A percentile compares a stretch with the other conserved stretches of the same genome.
Conservation (phyloP, 108 stramenopile species). For the Mediolabrus comicus region DNA sequence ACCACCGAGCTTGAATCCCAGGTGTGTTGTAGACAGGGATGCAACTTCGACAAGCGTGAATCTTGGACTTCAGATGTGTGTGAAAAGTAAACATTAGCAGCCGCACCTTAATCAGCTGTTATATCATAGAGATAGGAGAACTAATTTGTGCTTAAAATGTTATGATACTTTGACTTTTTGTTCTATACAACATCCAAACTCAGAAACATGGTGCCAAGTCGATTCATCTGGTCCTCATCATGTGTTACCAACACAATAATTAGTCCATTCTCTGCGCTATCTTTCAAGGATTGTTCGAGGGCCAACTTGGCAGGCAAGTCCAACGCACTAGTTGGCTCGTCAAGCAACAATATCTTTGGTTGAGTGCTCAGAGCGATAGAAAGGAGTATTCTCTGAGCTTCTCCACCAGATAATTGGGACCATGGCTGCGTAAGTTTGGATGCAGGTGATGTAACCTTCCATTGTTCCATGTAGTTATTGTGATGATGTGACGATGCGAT, state of each 20-base stretch:
- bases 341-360: constrained; percentile 63
- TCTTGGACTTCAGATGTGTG: neutral
- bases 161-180: too few relatives aligned
- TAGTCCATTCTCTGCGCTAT: constrained; percentile 5
- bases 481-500: neutral
- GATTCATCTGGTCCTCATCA: constrained; percentile 43
- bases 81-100: neutral
- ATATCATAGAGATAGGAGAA: too few relatives aligned
- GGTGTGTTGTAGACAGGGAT: neutral
- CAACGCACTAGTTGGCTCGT: constrained; percentile 68
- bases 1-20: neutral
- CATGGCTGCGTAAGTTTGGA: constrained; percentile 36
- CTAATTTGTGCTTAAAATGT: too few relatives aligned
- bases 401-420: constrained; percentile 73
- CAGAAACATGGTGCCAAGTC: constrained; percentile 35
- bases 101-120: neutral
- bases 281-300: constrained; percentile 52
- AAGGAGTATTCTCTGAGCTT: constrained; percentile 65
- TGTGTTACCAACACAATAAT: constrained; percentile 54
- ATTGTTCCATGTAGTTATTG: neutral
- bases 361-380: constrained; percentile 56
- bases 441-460: constrained; percentile 9
- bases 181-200: neutral
- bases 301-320: constrained; percentile 42
- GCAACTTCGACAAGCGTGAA: neutral